Evolutionary conservation across 305 asterid species (phyloP).

Genomic region (Solanum hybrid): DNA sequence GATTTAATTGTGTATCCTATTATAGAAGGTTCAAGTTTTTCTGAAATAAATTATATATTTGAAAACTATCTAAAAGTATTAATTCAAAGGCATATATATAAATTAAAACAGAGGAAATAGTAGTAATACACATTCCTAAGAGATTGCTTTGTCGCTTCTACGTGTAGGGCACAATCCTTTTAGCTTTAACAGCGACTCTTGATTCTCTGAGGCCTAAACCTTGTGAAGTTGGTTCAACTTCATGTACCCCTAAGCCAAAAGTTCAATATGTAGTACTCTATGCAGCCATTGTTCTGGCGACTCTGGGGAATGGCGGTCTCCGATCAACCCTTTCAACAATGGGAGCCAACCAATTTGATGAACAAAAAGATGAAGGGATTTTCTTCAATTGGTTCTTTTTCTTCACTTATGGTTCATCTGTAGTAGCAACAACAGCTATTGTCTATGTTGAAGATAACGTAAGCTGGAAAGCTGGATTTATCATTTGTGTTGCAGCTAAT

Average conservation of each 20-base stretch:
- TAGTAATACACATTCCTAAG: too few species aligned
- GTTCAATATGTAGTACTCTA: constrained; percentile 5
- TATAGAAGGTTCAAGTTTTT: too few species aligned
- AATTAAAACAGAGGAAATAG: too few species aligned
- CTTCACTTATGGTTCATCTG: not conserved
- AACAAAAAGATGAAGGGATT: constrained; percentile 9
- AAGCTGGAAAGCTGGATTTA: constrained; percentile 20
- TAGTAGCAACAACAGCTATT: constrained; percentile 15
- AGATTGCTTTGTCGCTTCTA: not conserved
- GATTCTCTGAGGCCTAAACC: constrained; percentile 9
- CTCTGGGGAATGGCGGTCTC: constrained; percentile 10
- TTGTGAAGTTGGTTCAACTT: not conserved
- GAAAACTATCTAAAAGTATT: too few species aligned
- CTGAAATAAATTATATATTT: too few species aligned
- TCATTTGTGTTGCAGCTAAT: constrained; percentile 16
- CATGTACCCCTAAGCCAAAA: not conserved
- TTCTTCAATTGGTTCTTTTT: constrained; percentile 22
- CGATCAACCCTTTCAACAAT: constrained; percentile 13
- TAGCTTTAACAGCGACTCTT: constrained; percentile 9
- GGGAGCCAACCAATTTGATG: constrained; percentile 20
- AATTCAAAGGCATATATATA: too few species aligned
- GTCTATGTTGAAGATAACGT: constrained; percentile 23
- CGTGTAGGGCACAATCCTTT: constrained; percentile 12
- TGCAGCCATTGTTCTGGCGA: constrained; percentile 7
- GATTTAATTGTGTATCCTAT: too few species aligned